These are phyloP conservation scores for Centrapalus pauciflorus DNA, from an alignment of 129 eudicot genomes.

Conservation along the genomic window DNA sequence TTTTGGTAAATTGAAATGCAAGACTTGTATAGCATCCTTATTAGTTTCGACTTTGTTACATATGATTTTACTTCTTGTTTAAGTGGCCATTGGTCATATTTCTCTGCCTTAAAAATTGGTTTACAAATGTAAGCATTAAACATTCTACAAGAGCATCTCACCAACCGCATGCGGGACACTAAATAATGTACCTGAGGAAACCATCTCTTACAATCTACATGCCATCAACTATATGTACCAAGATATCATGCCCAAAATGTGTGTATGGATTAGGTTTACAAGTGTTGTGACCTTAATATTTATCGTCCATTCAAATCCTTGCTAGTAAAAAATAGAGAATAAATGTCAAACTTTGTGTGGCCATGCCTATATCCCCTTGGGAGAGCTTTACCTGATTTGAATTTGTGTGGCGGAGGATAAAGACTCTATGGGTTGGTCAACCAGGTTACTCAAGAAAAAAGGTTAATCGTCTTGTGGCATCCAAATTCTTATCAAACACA, in stretches of 20 bases:
- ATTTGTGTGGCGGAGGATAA: too few species aligned
- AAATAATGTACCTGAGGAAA: neutral
- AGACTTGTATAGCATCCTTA: neutral
- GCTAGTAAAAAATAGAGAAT: too few species aligned
- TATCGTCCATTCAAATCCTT: too few species aligned
- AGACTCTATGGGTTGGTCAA: too few species aligned
- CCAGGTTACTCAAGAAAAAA: too few species aligned
- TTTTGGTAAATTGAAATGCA: neutral
- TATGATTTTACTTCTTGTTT: neutral
- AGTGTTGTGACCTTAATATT: too few species aligned
- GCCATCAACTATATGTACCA: neutral
- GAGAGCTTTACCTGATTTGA: too few species aligned
- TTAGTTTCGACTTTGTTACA: too few species aligned
- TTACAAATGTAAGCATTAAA: neutral
- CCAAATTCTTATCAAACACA: too few species aligned
- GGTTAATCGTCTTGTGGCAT: too few species aligned
- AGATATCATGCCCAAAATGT: neutral
- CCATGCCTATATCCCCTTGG: too few species aligned
- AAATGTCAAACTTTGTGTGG: too few species aligned
- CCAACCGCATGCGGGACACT: neutral
- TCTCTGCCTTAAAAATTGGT: neutral
- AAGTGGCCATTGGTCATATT: neutral
- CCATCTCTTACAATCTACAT: neutral
- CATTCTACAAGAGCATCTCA: neutral
- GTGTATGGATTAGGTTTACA: neutral